phyloP scores from a whole-genome alignment of 495 filamentous ascomycete genomes.

The Tuber brumale region DNA sequence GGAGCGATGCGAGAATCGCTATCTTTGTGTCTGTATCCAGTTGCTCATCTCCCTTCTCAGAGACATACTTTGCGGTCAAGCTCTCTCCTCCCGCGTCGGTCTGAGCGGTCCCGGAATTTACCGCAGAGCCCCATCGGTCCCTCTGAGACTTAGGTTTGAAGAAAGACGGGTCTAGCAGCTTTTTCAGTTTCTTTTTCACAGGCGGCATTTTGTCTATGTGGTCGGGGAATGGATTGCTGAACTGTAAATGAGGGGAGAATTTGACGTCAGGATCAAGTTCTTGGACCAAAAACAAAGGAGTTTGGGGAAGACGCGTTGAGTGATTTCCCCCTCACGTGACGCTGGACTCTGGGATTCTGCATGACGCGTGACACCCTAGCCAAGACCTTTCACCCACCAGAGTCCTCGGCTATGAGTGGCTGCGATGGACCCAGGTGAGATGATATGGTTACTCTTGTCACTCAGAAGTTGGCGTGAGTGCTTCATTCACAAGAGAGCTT shows the following conservation, averaged over 20 bases:
- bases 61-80: not conserved
- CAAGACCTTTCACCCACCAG: not conserved
- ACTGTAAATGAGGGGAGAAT: not conserved
- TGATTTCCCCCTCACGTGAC: not conserved
- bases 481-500: not conserved
- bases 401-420: not conserved
- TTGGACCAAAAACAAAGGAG: not conserved
- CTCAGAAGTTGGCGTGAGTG: not conserved
- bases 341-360: not conserved
- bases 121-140: not conserved
- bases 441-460: not conserved
- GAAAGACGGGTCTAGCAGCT: not conserved
- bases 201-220: not conserved
- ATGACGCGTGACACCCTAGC: not conserved
- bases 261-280: not conserved
- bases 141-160: not conserved
- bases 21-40: constrained; percentile 63
- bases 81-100: not conserved
- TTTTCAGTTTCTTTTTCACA: not conserved
- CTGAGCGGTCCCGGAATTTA: not conserved
- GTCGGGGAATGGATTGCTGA: not conserved
- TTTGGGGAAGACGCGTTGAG: not conserved
- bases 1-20: constrained; percentile 70
- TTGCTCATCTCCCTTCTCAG: not conserved
- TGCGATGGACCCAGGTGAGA: not conserved